Evolutionary conservation across 2,329 filamentous ascomycete genomes (phyloP), one percentile per base, ranked within the genome.

Genomic region (Clarireedia homoeocarpa): DNA sequence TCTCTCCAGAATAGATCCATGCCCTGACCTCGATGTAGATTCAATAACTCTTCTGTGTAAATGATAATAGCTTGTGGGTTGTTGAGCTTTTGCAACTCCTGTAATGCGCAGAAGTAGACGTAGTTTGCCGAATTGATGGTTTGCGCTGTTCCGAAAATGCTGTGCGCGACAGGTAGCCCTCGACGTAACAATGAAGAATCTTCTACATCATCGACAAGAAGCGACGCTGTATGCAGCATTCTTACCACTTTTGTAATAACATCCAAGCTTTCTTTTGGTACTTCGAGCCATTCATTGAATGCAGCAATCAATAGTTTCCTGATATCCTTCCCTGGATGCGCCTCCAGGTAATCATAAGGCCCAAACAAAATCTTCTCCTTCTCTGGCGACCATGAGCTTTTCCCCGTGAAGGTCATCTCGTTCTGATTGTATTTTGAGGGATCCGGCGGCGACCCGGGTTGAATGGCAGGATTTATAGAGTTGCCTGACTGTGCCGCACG

Each of bases 1-100:
- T 94, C 89, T 56, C 89, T 81, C 90, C 91, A 95, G 75, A 88
- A 94, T 39, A 95, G 79, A 65, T 95, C 91, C 87, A 95, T 91
- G 62, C 90, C 89, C 72, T 95, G 90, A 20, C 90, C 90, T 30
- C 89, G 78, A 71, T 95, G 89, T 50, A 95, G 81, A 69, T 94
- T 91, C 60, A 91, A 73, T 34, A 95, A 78, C 74, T 95, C 90
- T 60, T 94, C 88, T 15, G 86, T 85, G 66, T 88, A 95, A 54
- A 91, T 85, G 59, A 77, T 73, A 57, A 92, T 79, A 24, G 82
- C 80, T 39, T 77, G 75, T 1, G 83, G 82, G 68, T 89, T 90
- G 59, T 78, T 75, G 55, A 95, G 80, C 63, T 81, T 83, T 62
- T 85, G 78, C 9, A 95, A 75, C 71, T 92, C 88, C 63, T 86